Base-by-base conservation (phyloP, 2,329 filamentous ascomycete species). In the Thielaviopsis musarum region DNA sequence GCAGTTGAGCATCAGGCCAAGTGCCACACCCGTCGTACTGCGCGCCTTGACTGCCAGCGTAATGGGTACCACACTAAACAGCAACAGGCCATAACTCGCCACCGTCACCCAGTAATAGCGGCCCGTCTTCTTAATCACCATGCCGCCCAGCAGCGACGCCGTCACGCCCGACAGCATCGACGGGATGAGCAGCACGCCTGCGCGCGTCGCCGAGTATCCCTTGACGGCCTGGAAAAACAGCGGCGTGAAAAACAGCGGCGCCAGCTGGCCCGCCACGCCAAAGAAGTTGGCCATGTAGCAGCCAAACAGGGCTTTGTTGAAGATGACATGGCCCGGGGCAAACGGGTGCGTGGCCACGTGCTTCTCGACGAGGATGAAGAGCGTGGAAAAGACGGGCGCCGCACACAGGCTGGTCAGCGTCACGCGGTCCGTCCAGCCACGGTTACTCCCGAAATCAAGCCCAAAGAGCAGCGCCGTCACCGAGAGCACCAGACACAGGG, bases 221-320 rank as follows among this genome's bases (percentile, higher is more conserved):
- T 84, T 75, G 0, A 85, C 83, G 5, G 84, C 86, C 70, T 91
- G 88, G 70, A 87, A 88, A 70, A 85, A 88, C 1, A 91, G 73
- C 1, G 87, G 85, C n/a, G 88, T 72, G 70, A 87, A 88, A 73
- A 88, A 91, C 3, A 87, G 64, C 71, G 0, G 79, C 77, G 66
- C 74, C 71, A 62, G 30, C 9, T 75, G 71, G 15, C 78, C 82
- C 1, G 75, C 80, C 58, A 85, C 78, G 57, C 78, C 76, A 69
- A 88, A 89, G 71, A 89, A 87, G 68, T 89, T 89, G 68, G 80
- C 81, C 1, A 82, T 69, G 65, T 85, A 90, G 38, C 38, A 45
- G 17, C 38, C 80, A 56, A 88, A 76, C 28, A 91, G 74, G 6
- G 77, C 77, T 6, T 76, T 75, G 66, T 85, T 77, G 66, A 88